Conservation (phyloP, 2,329 filamentous ascomycete species). For the Trichoderma sp. region DNA sequence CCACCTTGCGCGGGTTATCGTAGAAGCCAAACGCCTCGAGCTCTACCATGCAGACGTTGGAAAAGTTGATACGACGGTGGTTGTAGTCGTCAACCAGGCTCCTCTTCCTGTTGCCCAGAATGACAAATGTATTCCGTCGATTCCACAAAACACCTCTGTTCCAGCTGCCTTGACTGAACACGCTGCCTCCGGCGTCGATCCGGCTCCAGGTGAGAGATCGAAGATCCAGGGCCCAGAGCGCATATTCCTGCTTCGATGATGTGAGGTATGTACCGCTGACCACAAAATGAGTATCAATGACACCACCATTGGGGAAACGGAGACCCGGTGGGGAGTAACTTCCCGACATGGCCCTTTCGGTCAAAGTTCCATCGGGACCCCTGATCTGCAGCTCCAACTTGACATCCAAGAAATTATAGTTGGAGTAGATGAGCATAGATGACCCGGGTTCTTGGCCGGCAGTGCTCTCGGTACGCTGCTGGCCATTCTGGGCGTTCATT, state of each 20-base stretch:
- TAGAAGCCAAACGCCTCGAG: slow-evolving; percentile 96
- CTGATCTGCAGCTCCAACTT: slow-evolving; percentile 93
- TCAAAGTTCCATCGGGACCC: slow-evolving; percentile 76
- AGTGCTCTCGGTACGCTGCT: slow-evolving; percentile 47
- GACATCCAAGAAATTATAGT: slow-evolving; percentile 98
- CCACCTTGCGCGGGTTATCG: slow-evolving; percentile 82
- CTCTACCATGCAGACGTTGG: slow-evolving; percentile 95
- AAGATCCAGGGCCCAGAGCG: slow-evolving; percentile 91
- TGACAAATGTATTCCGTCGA: slow-evolving; percentile 90
- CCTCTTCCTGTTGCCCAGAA: slow-evolving; percentile 88
- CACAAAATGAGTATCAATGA: slow-evolving; percentile 95
- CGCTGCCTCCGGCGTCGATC: slow-evolving; percentile 90
- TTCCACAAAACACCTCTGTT: slow-evolving; percentile 94
- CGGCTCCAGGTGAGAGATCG: slow-evolving; percentile 88
- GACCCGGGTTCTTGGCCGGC: slow-evolving; percentile 60
- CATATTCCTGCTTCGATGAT: slow-evolving; percentile 97
- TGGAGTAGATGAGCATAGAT: slow-evolving; percentile 95
- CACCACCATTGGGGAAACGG: slow-evolving; percentile 91
- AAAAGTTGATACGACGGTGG: slow-evolving; percentile 95
- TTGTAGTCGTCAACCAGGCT: slow-evolving; percentile 98
- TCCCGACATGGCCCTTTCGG: slow-evolving; percentile 86
- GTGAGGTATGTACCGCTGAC: slow-evolving; percentile 97
- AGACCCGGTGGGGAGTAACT: slow-evolving; percentile 86
- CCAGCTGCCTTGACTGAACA: slow-evolving; percentile 97
- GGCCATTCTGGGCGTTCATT: slow-evolving; percentile 45